Conservation (phyloP, 2,329 filamentous ascomycete species). For the Colletotrichum sp. region DNA sequence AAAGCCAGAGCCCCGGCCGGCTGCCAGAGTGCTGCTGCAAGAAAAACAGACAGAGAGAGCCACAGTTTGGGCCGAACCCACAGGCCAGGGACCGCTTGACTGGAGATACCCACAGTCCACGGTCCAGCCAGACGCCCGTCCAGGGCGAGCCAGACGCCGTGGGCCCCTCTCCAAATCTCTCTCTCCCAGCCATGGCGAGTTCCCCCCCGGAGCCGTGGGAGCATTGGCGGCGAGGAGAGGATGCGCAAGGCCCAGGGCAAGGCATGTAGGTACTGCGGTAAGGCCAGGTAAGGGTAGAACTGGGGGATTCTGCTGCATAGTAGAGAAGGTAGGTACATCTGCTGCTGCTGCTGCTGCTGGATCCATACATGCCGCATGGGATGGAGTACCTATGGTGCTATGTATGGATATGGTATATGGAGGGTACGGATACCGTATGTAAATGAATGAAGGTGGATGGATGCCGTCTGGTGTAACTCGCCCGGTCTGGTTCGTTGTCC, state of each 20-base stretch:
- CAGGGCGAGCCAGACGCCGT: not conserved
- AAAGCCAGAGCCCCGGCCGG: not conserved
- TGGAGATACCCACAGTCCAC: constrained; percentile 14
- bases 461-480: not conserved
- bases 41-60: not conserved
- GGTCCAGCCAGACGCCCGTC: constrained; percentile 17
- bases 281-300: not conserved
- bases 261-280: not conserved
- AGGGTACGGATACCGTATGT: not conserved
- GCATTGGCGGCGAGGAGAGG: not conserved
- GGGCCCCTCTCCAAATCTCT: constrained; percentile 8
- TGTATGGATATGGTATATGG: not conserved
- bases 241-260: not conserved
- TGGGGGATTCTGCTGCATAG: not conserved
- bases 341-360: not conserved
- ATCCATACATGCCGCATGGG: not conserved
- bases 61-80: not conserved
- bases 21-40: not conserved
- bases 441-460: not conserved
- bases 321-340: not conserved
- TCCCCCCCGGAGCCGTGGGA: not conserved
- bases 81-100: not conserved
- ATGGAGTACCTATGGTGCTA: not conserved
- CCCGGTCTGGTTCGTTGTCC: not conserved
- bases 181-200: not conserved